Conservation (phyloP, 139 green algal genomes). For the Micromonas pusilla region DNA sequence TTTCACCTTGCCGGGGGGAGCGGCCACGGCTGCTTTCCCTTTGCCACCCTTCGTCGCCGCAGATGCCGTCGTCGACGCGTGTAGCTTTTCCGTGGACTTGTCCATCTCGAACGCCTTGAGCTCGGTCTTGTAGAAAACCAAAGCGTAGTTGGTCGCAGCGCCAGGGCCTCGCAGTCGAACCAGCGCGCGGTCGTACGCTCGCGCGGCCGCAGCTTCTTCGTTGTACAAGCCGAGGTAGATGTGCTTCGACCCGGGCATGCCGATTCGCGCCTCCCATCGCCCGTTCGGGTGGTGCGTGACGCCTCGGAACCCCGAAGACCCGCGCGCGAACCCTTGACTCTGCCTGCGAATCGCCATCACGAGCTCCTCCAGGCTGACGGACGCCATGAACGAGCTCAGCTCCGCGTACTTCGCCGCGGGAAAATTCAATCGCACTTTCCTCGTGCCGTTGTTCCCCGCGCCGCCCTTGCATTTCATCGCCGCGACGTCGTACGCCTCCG, state of each 20-base stretch:
- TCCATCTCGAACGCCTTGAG: background rate
- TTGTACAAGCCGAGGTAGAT: constrained; percentile 76
- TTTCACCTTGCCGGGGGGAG: no score
- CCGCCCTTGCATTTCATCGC: constrained; percentile 31
- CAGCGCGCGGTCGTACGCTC: constrained; percentile 64
- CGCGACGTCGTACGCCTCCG: constrained; percentile 36
- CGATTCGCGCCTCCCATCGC: constrained; percentile 39
- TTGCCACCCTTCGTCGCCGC: background rate
- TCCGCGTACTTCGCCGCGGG: constrained; percentile 18
- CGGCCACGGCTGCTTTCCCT: background rate
- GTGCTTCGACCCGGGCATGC: constrained; percentile 71
- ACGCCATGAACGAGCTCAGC: constrained; percentile 9
- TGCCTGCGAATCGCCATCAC: constrained; percentile 81
- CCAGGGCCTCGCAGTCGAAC: constrained; percentile 53
- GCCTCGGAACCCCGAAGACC: constrained; percentile 67
- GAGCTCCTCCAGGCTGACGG: constrained; percentile 49
- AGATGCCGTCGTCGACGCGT: background rate
- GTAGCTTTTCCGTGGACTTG: background rate
- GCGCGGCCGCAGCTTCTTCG: constrained; percentile 40
- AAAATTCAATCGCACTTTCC: constrained; percentile 31
- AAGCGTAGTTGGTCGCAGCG: constrained; percentile 80
- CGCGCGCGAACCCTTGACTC: constrained; percentile 80
- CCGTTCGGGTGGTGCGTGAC: constrained; percentile 38
- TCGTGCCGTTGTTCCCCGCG: background rate
- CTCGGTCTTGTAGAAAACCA: constrained; percentile 24